phyloP scores from a whole-genome alignment of 2,329 filamentous ascomycete species.

The Trematosphaeria pertusa region DNA sequence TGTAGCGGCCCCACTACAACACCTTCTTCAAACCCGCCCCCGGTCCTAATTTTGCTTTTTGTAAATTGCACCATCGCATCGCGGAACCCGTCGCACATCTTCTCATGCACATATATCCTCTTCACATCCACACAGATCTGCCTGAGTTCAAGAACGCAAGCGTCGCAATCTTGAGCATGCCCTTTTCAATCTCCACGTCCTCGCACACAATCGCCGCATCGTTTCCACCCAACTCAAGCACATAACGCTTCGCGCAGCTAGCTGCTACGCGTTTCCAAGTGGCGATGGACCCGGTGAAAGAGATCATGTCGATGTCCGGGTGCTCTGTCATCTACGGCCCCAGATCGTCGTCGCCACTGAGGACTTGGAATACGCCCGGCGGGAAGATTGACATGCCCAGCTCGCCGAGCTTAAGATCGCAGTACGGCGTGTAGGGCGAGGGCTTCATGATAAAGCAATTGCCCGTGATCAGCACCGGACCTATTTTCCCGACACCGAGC shows the following conservation, averaged over 20 bases:
- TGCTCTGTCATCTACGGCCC: conserved; percentile 66
- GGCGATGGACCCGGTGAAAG: conserved; percentile 67
- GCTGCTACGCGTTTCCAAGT: conserved; percentile 67
- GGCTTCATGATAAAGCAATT: conserved; percentile 65
- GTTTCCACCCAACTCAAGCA: conserved; percentile 69
- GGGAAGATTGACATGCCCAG: conserved; percentile 65
- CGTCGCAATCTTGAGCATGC: conserved; percentile 41
- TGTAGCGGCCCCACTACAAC: conserved; percentile 40
- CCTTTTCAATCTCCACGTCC: conserved; percentile 57
- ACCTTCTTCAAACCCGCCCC: conserved; percentile 22
- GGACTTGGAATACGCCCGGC: conserved; percentile 65
- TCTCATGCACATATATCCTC: conserved; percentile 44
- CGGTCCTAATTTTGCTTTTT: conserved; percentile 48
- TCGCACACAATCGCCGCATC: conserved; percentile 65
- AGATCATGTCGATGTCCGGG: conserved; percentile 66
- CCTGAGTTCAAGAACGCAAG: conserved; percentile 64
- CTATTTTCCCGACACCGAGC: conserved; percentile 59
- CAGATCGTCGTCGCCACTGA: conserved; percentile 66
- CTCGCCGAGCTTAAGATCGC: conserved; percentile 65
- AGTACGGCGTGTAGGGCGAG: conserved; percentile 64
- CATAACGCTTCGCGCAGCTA: conserved; percentile 62
- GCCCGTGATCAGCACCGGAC: conserved; percentile 63
- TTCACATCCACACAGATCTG: conserved; percentile 50
- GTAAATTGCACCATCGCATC: conserved; percentile 54
- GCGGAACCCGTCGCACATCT: conserved; percentile 40